Base-by-base conservation (phyloP, 768 basidiomycete species). In the Rhizopogon roseolus region DNA sequence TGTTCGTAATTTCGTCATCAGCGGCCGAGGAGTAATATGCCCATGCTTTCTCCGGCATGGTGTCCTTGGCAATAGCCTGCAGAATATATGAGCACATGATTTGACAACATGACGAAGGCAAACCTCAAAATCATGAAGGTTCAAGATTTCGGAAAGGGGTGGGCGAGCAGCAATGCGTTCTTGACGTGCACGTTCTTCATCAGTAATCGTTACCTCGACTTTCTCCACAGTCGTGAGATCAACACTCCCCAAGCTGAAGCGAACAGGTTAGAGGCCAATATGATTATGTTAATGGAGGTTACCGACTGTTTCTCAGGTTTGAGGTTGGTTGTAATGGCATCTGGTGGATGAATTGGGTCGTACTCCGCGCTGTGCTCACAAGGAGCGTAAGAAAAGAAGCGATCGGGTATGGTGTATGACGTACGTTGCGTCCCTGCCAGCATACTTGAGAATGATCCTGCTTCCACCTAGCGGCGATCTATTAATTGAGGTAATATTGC, bases 41-140 rank as follows among this genome's bases (percentile, higher is more conserved):
- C 93, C 93, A 95, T 1, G 90, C 90, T 64, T 90, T 89, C 34
- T 85, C 82, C 2, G 84, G 71, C 72, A 97, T 84, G 10, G 88
- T 85, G 59, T 78, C 74, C 68, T 80, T 88, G 3, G 92, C 92
- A 49, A 97, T 84, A 11, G 86, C 80, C 88, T 90, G 50, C 25
- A 36, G 49, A 22, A 27, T n/a, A 36, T 49, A 19, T 36, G 29
- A 42, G 14, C 3, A 11, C 19, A 10, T 48, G 8, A 2, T 16
- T 10, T 16, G 14, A 16, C 14, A 8, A 10, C 49, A 59, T 41
- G 37, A 16, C 52, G 14, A 41, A 41, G 13, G 53, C 69, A 19
- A 55, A 83, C 90, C 76, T 96, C 93, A 63, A 96, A 94, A 70
- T 97, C 93, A 69, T 97, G 92, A 62, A 97, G 67, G 61, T 89